A percentile compares a stretch with the other conserved stretches of the same genome.
These are phyloP conservation scores for Mesembryanthemum crystallinum DNA, from an alignment of 148 eudicot species.

Conservation along the genomic window DNA sequence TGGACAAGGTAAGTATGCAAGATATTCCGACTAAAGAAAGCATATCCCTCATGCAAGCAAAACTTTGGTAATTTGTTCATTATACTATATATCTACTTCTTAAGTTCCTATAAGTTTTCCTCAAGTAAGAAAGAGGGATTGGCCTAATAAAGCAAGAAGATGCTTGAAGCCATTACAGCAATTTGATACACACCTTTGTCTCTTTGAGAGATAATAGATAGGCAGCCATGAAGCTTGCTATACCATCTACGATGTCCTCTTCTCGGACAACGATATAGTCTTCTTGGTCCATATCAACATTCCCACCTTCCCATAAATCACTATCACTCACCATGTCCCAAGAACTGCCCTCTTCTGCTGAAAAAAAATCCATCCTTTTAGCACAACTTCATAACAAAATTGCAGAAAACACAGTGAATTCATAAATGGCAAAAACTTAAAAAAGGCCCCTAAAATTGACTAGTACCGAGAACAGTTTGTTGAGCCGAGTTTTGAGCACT, in stretches of 20 bases:
- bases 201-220: constrained; percentile 75
- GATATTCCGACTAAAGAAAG: neutral
- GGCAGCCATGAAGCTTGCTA: constrained; percentile 94
- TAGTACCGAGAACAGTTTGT: constrained; percentile 53
- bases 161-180: neutral
- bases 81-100: neutral
- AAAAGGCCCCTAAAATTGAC: constrained; percentile 3
- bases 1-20: neutral
- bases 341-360: constrained; percentile 77
- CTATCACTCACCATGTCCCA: constrained; percentile 92
- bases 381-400: neutral
- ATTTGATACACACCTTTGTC: constrained; percentile 56
- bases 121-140: neutral
- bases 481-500: constrained; percentile 58
- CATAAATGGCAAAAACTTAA: neutral
- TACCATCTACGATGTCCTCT: constrained; percentile 95
- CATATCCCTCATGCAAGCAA: neutral
- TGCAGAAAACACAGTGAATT: neutral
- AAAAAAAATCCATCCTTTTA: constrained; percentile 24
- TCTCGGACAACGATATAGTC: constrained; percentile 84
- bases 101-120: neutral
- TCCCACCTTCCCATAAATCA: constrained; percentile 83
- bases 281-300: constrained; percentile 51
- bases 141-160: constrained; percentile 6
- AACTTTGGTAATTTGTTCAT: neutral